These are phyloP conservation scores for Aotearoamyces nothofagi DNA, from an alignment of 2,329 filamentous ascomycete species.

Conservation along the genomic window DNA sequence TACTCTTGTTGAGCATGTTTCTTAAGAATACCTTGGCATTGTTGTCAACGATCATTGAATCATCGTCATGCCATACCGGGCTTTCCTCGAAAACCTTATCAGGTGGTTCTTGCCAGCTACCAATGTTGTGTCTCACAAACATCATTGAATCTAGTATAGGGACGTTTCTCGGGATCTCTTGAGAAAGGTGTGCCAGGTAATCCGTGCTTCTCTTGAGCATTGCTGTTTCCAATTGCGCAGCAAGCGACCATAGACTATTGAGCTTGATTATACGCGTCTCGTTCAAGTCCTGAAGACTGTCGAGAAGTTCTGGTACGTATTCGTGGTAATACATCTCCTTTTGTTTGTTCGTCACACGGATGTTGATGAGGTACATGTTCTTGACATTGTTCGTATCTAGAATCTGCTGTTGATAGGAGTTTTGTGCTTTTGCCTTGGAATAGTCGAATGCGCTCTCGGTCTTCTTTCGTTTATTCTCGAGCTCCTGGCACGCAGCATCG, in stretches of 20 bases:
- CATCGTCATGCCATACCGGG: conserved; percentile 93
- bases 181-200: conserved; percentile 55
- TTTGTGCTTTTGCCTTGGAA: conserved; percentile 75
- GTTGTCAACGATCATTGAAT: conserved; percentile 73
- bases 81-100: conserved; percentile 87
- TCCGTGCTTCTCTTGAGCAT: conserved; percentile 61
- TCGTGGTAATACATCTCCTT: conserved; percentile 97
- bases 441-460: conserved; percentile 81
- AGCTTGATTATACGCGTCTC: conserved; percentile 76
- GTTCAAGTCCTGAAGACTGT: conserved; percentile 84
- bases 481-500: conserved; percentile 82
- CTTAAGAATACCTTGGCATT: conserved; percentile 78
- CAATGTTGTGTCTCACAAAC: conserved; percentile 88
- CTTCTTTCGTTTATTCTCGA: conserved; percentile 91
- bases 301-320: conserved; percentile 84
- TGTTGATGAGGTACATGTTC: conserved; percentile 92
- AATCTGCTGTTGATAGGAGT: conserved; percentile 81
- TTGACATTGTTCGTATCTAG: conserved; percentile 95
- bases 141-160: conserved; percentile 91
- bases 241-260: conserved; percentile 74
- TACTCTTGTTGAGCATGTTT: conserved; percentile 85
- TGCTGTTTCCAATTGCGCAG: conserved; percentile 64
- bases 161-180: conserved; percentile 76
- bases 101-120: conserved; percentile 65
- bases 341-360: conserved; percentile 94